These are phyloP conservation scores for Hemisphaericaspora subhashii DNA, from an alignment of 1,139 yeast genomes.

Conservation along the genomic window DNA sequence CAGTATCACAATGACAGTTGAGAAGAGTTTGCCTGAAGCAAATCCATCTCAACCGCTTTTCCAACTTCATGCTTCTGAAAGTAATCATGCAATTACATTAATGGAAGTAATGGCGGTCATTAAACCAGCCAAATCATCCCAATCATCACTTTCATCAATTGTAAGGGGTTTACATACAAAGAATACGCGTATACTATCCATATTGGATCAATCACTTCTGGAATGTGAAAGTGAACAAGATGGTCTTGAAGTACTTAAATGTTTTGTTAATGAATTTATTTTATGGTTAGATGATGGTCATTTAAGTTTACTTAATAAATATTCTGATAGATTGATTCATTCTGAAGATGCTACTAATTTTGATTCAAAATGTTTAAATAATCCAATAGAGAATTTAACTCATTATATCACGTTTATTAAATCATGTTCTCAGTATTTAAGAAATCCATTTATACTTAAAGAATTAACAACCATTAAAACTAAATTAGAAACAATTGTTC, in stretches of 20 bases:
- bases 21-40: background rate
- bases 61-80: slow-evolving; percentile 23
- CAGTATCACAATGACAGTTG: background rate
- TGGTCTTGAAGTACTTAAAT: slow-evolving; percentile 32
- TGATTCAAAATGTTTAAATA: slow-evolving; percentile 21
- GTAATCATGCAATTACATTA: slow-evolving; percentile 30
- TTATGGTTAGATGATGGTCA: slow-evolving; percentile 40
- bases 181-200: slow-evolving; percentile 31
- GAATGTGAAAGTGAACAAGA: slow-evolving; percentile 19
- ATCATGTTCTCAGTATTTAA: slow-evolving; percentile 20
- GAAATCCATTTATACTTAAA: slow-evolving; percentile 45
- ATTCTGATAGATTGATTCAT: slow-evolving; percentile 17
- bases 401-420: slow-evolving; percentile 34
- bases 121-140: slow-evolving; percentile 31
- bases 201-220: slow-evolving; percentile 20
- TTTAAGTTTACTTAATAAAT: slow-evolving; percentile 34
- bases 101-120: slow-evolving; percentile 38
- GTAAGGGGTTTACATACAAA: slow-evolving; percentile 45
- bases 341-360: slow-evolving; percentile 16
- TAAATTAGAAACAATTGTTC: slow-evolving; percentile 22
- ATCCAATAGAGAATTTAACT: slow-evolving; percentile 34
- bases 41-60: slow-evolving; percentile 12
- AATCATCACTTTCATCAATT: slow-evolving; percentile 30
- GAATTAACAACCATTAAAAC: slow-evolving; percentile 23
- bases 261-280: slow-evolving; percentile 40